Evolutionary conservation across 352 stramenopile genomes (phyloP), one percentile per base, ranked within the genome.

Genomic region (Peronosclerospora sorghi): DNA sequence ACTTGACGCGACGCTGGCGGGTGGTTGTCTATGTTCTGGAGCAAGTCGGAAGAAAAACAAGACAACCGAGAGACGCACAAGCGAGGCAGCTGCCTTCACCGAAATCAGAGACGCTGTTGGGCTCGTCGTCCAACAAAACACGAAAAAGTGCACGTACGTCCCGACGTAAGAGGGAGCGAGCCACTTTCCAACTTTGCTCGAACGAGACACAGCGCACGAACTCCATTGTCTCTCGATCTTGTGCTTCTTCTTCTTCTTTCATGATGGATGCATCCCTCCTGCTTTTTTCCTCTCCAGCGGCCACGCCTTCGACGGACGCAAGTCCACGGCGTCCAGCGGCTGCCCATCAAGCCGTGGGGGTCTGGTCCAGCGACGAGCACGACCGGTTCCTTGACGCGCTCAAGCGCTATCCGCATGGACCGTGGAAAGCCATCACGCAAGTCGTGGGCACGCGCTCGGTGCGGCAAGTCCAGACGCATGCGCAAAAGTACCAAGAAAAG

Each of bases 401-500:
- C 24, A 64, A 65, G 21, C 57, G 59, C 26, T 83, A 59, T 48
- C 71, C 71, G 9, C 53, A 66, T 14, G 65, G 68, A 0, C 68
- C 68, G 1, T 83, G 71, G 71, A 65, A 56, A 42, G 41, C 41
- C 19, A 77, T 80, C 43, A 62, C 71, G 6, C 51, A 65, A 32
- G 49, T 45, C 41, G 38, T 83, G 20, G 62, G 55, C 14, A 77
- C 71, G 34, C 63, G 70, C 15, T 82, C 68, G 0, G 56, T 76
- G 1, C 69, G 75, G 3, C 75, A 87, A 45, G 73, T 84, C 43
- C 75, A 85, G 45, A 85, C 72, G 2, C 66, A 78, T 41, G 60
- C 64, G 10, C 61, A 78, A 40, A 75, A 73, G 48, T 87, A 87
- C 49, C 68, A 81, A 45, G 73, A 87, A 41, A 87, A 87, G 37